These are phyloP conservation scores for Musa balbisiana DNA, from an alignment of 202 grass and related monocot species.

Conservation along the genomic window DNA sequence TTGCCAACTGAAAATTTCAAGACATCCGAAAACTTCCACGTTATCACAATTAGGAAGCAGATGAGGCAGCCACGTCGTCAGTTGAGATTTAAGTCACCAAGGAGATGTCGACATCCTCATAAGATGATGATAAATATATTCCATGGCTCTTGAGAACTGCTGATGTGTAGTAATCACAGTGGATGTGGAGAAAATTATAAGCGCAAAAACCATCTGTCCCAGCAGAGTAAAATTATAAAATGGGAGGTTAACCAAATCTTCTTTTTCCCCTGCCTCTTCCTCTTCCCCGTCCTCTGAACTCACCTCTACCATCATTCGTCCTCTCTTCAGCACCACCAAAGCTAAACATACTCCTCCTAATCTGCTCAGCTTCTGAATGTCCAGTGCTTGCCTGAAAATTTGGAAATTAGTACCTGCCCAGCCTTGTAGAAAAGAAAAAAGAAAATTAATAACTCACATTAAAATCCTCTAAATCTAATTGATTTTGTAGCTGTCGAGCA, in stretches of 20 bases:
- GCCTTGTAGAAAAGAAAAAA: neutral
- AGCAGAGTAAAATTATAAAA: neutral
- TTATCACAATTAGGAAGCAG: neutral
- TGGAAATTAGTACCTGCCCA: constrained; percentile 6
- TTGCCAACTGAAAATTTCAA: neutral
- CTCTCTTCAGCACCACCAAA: constrained; percentile 55
- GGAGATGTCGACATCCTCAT: neutral
- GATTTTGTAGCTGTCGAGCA: constrained; percentile 67
- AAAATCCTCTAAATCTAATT: constrained; percentile 71
- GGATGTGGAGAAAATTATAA: neutral
- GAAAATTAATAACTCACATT: constrained; percentile 21
- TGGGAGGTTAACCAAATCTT: constrained; percentile 10
- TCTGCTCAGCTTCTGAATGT: constrained; percentile 51
- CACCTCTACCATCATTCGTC: constrained; percentile 27
- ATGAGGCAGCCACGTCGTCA: neutral
- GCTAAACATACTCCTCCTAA: constrained; percentile 84
- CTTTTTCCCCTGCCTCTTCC: constrained; percentile 41
- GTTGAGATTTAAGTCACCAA: neutral
- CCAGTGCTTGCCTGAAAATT: constrained; percentile 32
- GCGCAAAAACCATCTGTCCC: neutral
- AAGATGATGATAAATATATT: neutral
- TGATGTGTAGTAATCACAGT: neutral
- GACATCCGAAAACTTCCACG: neutral
- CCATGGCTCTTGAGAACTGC: neutral
- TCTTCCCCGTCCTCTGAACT: constrained; percentile 39